Evolutionary conservation across 257 asterid genomes (phyloP), one percentile per base, ranked within the genome.

Genomic region (Echium plantagineum): DNA sequence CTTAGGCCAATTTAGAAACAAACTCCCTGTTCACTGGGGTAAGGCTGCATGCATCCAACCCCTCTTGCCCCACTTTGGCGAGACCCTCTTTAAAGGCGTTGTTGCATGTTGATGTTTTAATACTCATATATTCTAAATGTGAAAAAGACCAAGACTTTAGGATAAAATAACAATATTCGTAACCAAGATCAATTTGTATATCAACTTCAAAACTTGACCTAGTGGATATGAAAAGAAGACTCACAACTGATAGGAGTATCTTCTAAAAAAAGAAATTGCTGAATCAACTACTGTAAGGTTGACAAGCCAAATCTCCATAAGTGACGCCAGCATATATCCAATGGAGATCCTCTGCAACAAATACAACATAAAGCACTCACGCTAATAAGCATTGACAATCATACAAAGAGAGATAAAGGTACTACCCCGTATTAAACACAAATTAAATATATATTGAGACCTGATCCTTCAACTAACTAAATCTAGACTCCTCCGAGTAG

Each of bases 271-370:
- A 67, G 85, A 61, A 66, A 70, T 68, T 24, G 83, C 68, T 64
- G 97, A 83, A 76, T 83, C 80, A 46, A 80, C 85, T 42, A 66
- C 68, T 56, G 72, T 59, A 68, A 75, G 71, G 47, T 74, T 77
- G 32, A 78, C 80, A 32, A 85, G 87, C 97, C 96, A 90, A 63
- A 90, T 81, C 81, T 87, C 97, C 83, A 79, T 55, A 60, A 72
- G 53, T 54, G 97, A 81, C 68, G 85, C 81, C 74, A 90, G 60
- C 72, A 90, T 73, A 77, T 90, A 85, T 55, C 94, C 96, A 68
- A 87, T 83, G 48, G 96, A 80, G 59, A 90, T 90, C 76, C 97
- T 83, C 97, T 90, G 69, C 59, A 69, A 69, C 38, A 72, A 42
- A 78, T 61, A 63, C 68, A 38, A 56, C 55, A 42, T 16, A 22